Conservation (phyloP, 1,284 basidiomycete genomes). For the Sporisorium graminicola region DNA sequence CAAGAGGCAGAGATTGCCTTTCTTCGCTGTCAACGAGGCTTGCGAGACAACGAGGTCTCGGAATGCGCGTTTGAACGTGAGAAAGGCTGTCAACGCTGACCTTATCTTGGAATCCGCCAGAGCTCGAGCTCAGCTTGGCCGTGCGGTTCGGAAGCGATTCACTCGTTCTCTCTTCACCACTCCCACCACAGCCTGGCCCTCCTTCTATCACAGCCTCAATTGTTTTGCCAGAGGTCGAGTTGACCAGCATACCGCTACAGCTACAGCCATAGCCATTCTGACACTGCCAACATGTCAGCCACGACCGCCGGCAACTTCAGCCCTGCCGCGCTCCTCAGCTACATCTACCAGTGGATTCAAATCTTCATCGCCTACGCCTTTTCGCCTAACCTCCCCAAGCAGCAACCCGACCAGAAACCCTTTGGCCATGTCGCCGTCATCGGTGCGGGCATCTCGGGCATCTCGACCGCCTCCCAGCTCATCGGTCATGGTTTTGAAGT, state of each 20-base stretch:
- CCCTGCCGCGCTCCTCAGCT: constrained; percentile 36
- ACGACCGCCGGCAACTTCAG: constrained; percentile 27
- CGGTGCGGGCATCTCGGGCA: constrained; percentile 70
- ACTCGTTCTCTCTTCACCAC: too few relatives aligned
- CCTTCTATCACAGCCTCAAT: too few relatives aligned
- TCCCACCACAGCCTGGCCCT: too few relatives aligned
- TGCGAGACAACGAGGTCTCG: not conserved
- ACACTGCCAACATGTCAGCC: constrained; percentile 17
- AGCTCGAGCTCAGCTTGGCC: too few relatives aligned
- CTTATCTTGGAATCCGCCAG: too few relatives aligned
- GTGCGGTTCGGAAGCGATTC: too few relatives aligned
- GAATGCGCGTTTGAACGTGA: not conserved
- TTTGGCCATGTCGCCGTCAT: constrained; percentile 69
- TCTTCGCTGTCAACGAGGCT: not conserved
- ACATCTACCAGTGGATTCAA: constrained; percentile 63
- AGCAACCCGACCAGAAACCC: constrained; percentile 46
- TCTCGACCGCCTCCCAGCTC: constrained; percentile 69
- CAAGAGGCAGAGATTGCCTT: too few relatives aligned
- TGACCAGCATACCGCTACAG: too few relatives aligned
- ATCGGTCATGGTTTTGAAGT: constrained; percentile 68
- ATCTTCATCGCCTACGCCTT: constrained; percentile 58
- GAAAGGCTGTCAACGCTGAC: not conserved
- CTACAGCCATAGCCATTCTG: too few relatives aligned
- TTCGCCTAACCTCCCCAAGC: constrained; percentile 53
- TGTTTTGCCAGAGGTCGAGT: not conserved